A percentile compares a stretch with the other conserved stretches of the same genome.
These are phyloP conservation scores for Dothideomycetes sp. DNA, from an alignment of 2,329 filamentous ascomycete genomes.

Conservation along the genomic window DNA sequence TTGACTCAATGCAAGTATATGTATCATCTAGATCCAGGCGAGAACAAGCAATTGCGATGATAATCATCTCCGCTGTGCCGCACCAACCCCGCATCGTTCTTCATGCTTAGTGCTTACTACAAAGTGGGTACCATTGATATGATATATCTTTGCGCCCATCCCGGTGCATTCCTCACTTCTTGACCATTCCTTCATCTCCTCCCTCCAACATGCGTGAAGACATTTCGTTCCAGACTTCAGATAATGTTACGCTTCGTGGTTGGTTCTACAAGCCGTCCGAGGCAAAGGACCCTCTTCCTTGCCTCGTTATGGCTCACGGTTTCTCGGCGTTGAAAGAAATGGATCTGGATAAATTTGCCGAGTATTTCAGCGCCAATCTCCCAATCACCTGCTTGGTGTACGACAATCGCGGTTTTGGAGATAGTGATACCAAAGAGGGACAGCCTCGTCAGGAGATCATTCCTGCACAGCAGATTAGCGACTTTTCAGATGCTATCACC, in stretches of 20 bases:
- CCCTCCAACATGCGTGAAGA: no score
- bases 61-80: no score
- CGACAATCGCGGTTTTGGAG: conserved; percentile 29
- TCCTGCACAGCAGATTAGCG: conserved; percentile 24
- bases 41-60: no score
- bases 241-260: conserved; percentile 13
- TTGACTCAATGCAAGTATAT: no score
- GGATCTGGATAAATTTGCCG: conserved; percentile 4
- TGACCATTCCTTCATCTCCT: no score
- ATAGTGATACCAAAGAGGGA: conserved; percentile 22
- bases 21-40: no score
- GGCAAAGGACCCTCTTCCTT: conserved; percentile 1
- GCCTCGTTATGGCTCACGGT: conserved; percentile 10
- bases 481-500: conserved; percentile 32
- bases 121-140: no score
- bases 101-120: no score
- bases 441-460: conserved; percentile 27
- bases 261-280: conserved; percentile 11
- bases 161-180: no score
- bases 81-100: no score
- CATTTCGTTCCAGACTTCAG: conserved; percentile 11
- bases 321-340: conserved; percentile 11
- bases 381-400: conserved; percentile 27
- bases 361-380: conserved; percentile 1
- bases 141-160: no score